Conservation (phyloP, 768 basidiomycete species). For the Mycena albidolilacea region DNA sequence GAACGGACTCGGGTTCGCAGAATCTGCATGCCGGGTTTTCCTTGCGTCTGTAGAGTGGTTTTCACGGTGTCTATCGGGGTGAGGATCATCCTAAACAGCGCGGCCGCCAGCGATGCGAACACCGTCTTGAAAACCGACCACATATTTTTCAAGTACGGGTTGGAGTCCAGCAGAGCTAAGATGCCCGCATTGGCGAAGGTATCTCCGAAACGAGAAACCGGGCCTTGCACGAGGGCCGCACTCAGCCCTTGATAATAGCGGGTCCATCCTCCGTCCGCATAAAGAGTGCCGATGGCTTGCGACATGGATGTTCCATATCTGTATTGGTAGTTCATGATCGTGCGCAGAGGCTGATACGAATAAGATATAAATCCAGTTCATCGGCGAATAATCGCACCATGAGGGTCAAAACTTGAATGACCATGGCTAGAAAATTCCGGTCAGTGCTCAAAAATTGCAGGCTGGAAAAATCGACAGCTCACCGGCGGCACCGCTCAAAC, state of each 20-base stretch:
- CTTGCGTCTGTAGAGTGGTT: constrained; percentile 96
- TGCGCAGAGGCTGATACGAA: constrained; percentile 80
- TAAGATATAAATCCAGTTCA: constrained; percentile 19
- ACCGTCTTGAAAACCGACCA: constrained; percentile 81
- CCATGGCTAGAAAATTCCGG: constrained; percentile 77
- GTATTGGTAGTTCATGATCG: constrained; percentile 98
- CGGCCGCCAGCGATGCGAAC: constrained; percentile 85
- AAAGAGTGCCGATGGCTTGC: constrained; percentile 75
- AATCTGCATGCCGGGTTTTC: constrained; percentile 76
- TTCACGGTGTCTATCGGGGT: constrained; percentile 96
- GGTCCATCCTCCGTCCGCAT: constrained; percentile 82
- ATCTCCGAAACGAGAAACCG: constrained; percentile 91
- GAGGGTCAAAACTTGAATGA: constrained; percentile 90
- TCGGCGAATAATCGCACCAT: constrained; percentile 64
- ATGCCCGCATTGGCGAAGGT: constrained; percentile 96
- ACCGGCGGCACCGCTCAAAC: constrained; percentile 89
- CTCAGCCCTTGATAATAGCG: constrained; percentile 91
- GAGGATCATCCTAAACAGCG: constrained; percentile 90
- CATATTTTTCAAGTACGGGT: constrained; percentile 76
- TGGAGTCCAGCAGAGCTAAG: constrained; percentile 85
- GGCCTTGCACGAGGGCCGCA: constrained; percentile 91
- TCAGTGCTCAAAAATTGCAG: constrained; percentile 8
- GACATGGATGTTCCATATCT: constrained; percentile 86
- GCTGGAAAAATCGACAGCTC: not conserved
- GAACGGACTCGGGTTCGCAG: constrained; percentile 73